Percentiles rank a stretch among this genome's conserved stretches.
These are phyloP conservation scores for Pythium periplocum DNA, from an alignment of 352 stramenopile genomes.

Conservation along the genomic window DNA sequence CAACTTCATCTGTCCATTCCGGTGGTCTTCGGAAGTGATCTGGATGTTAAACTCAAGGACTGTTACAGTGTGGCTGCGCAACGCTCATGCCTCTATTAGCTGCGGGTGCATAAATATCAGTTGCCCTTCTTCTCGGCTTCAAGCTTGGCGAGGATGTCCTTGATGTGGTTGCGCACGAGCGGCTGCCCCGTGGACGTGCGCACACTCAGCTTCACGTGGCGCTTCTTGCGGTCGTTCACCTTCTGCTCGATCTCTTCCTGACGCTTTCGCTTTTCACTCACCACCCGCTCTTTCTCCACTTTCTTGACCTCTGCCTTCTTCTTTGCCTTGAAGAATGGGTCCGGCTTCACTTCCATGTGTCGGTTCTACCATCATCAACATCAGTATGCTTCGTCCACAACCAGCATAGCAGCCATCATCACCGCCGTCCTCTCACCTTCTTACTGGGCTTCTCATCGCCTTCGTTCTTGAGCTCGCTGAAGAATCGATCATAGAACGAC, in stretches of 20 bases:
- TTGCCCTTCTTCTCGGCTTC: slow-evolving; percentile 40
- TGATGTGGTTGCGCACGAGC: slow-evolving; percentile 83
- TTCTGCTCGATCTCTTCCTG: slow-evolving; percentile 59
- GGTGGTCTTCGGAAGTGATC: too few relatives aligned
- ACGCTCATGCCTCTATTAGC: too few relatives aligned
- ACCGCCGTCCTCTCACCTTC: not conserved
- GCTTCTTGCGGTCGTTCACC: slow-evolving; percentile 79
- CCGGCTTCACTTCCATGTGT: slow-evolving; percentile 41
- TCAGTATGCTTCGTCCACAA: slow-evolving; percentile 9
- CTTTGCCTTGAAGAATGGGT: slow-evolving; percentile 84
- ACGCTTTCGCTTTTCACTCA: slow-evolving; percentile 48
- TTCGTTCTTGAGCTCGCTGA: slow-evolving; percentile 46
- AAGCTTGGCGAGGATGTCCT: slow-evolving; percentile 72
- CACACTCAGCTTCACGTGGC: slow-evolving; percentile 81
- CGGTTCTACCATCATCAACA: not conserved
- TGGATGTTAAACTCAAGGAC: too few relatives aligned
- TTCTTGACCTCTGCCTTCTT: slow-evolving; percentile 60
- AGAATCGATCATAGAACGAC: slow-evolving; percentile 84
- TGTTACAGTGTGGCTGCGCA: too few relatives aligned
- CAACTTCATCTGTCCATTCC: too few relatives aligned
- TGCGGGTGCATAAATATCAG: not conserved
- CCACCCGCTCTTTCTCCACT: slow-evolving; percentile 36
- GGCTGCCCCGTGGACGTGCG: slow-evolving; percentile 73
- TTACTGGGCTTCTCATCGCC: slow-evolving; percentile 10
- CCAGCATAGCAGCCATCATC: not conserved